A percentile compares a stretch with the other conserved stretches of the same genome.
These are phyloP conservation scores for Rhodotorula sp. DNA, from an alignment of 1,284 basidiomycete genomes.

Conservation along the genomic window DNA sequence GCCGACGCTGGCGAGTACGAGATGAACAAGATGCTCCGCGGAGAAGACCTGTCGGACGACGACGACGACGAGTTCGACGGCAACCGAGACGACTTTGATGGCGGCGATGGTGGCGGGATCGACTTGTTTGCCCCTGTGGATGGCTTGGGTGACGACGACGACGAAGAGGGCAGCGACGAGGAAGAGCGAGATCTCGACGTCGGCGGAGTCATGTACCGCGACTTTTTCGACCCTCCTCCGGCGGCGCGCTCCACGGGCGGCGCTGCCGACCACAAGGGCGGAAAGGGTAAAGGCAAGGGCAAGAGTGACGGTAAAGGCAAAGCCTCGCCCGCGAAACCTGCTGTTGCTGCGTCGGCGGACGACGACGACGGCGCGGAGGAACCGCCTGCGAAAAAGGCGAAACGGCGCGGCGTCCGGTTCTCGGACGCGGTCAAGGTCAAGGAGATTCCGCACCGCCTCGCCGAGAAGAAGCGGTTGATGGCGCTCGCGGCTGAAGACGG, in stretches of 20 bases:
- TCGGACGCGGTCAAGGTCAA: conserved; percentile 75
- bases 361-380: neutral
- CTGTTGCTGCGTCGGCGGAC: neutral
- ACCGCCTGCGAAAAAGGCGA: conserved; percentile 12
- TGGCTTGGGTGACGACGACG: conserved; percentile 13
- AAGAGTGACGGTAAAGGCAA: conserved; percentile 1
- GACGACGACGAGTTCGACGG: conserved; percentile 57
- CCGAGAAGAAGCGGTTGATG: conserved; percentile 49
- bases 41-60: conserved; percentile 54
- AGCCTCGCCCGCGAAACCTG: conserved; percentile 3
- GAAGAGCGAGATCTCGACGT: conserved; percentile 40
- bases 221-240: conserved; percentile 43
- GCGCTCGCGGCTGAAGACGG: conserved; percentile 34
- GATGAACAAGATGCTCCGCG: conserved; percentile 58
- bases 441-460: conserved; percentile 36
- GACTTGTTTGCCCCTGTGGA: conserved; percentile 45
- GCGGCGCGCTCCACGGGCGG: too few species aligned
- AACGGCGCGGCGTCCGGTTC: conserved; percentile 62
- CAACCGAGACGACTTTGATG: conserved; percentile 25
- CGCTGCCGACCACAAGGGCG: conserved; percentile 27
- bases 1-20: conserved; percentile 73
- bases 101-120: conserved; percentile 50
- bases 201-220: conserved; percentile 40
- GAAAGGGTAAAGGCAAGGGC: conserved; percentile 38
- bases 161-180: conserved; percentile 36